phyloP scores from a whole-genome alignment of 2,329 filamentous ascomycete species.

The Pseudocercospora vitis region DNA sequence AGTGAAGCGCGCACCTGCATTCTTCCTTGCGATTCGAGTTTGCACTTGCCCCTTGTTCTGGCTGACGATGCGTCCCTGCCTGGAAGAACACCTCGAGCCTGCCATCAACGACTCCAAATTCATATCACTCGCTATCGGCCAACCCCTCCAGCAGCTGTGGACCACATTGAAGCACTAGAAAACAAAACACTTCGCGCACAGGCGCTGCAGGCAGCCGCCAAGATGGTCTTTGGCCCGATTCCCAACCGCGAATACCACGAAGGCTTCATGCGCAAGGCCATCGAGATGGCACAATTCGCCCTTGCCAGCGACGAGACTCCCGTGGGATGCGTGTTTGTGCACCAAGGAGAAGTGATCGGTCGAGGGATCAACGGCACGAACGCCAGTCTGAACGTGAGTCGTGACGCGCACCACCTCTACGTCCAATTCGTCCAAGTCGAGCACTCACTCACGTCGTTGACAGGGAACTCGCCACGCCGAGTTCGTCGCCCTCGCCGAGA shows the following conservation, averaged over 20 bases:
- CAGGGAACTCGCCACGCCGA: conserved; percentile 92
- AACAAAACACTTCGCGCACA: background rate
- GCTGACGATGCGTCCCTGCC: no score
- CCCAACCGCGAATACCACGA: conserved; percentile 52
- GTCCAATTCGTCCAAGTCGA: background rate
- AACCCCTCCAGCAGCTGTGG: no score
- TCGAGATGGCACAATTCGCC: conserved; percentile 86
- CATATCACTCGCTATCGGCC: background rate
- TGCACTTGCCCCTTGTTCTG: no score
- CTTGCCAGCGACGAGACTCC: conserved; percentile 87
- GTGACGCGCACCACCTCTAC: background rate
- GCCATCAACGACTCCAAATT: background rate
- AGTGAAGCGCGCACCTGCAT: background rate
- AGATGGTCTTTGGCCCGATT: conserved; percentile 38
- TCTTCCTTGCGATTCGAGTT: no score
- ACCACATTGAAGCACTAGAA: no score
- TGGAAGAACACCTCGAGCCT: background rate
- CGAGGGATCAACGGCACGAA: conserved; percentile 97
- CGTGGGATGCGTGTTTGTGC: conserved; percentile 91
- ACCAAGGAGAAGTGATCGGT: conserved; percentile 75
- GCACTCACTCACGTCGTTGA: no score
- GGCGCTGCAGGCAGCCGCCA: background rate
- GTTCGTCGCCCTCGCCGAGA: conserved; percentile 77
- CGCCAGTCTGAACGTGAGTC: conserved; percentile 65
- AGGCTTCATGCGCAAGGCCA: conserved; percentile 78